Percentiles rank a stretch among this genome's conserved stretches.
phyloP scores from a whole-genome alignment of 495 filamentous ascomycete genomes.

The Neurospora intermedia region DNA sequence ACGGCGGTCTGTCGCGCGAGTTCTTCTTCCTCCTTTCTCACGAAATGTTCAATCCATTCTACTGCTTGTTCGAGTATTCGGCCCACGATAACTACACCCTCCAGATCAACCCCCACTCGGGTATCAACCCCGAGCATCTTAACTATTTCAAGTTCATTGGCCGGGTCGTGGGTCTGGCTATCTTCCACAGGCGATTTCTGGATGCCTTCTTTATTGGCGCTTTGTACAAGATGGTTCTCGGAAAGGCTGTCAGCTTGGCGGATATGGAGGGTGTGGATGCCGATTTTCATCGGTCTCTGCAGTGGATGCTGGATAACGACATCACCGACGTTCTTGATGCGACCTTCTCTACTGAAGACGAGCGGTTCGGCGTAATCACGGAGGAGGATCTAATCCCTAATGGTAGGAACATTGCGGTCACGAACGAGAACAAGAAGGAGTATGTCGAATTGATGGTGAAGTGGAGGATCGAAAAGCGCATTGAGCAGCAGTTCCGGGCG shows the following conservation, averaged over 20 bases:
- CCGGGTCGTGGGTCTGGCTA: conserved; percentile 90
- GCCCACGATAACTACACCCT: conserved; percentile 99
- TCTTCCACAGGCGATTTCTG: conserved; percentile 96
- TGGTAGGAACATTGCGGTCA: conserved; percentile 87
- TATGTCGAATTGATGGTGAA: conserved; percentile 95
- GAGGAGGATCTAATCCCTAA: conserved; percentile 88
- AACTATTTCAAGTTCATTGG: conserved; percentile 99
- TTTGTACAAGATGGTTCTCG: conserved; percentile 98
- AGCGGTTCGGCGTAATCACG: conserved; percentile 86
- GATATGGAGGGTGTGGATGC: conserved; percentile 99
- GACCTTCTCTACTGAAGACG: conserved; percentile 93
- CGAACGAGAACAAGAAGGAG: conserved; percentile 91
- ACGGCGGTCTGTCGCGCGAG: conserved; percentile 95
- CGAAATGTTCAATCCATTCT: conserved; percentile 99
- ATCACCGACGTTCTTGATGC: conserved; percentile 82
- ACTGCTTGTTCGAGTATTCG: conserved; percentile 99
- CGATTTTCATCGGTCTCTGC: conserved; percentile 87
- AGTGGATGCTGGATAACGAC: conserved; percentile 97
- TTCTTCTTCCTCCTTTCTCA: conserved; percentile 99
- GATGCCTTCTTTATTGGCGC: conserved; percentile 99
- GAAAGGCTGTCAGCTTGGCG: conserved; percentile 79
- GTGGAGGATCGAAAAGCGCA: conserved; percentile 97
- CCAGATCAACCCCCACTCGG: conserved; percentile 98
- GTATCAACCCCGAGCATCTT: conserved; percentile 97
- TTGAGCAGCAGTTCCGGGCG: conserved; percentile 95